Conservation (phyloP, 164 flowering plant genomes). For the Macadamia tetraphylla region DNA sequence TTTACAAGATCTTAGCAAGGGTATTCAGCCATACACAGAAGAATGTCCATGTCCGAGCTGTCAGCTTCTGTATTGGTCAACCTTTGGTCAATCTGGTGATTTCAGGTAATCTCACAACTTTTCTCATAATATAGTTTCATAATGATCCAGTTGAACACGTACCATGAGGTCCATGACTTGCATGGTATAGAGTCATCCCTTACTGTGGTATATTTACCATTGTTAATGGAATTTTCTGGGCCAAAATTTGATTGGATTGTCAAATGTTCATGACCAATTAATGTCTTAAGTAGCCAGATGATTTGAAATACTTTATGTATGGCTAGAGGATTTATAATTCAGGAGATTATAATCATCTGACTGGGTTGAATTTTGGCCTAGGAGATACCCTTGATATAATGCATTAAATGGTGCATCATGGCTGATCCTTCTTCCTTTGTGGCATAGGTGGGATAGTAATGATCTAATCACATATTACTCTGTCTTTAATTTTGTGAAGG, state of each 20-base stretch:
- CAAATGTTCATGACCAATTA: background rate
- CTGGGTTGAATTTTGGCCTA: background rate
- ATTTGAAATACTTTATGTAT: constrained; percentile 1
- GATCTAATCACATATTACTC: background rate
- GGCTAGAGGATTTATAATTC: background rate
- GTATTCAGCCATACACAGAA: constrained; percentile 40
- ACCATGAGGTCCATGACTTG: no score
- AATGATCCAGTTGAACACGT: no score
- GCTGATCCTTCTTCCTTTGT: background rate
- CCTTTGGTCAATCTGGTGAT: constrained; percentile 44
- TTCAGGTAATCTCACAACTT: constrained; percentile 38
- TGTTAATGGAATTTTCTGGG: no score
- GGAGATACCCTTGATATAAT: background rate
- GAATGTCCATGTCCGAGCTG: constrained; percentile 58
- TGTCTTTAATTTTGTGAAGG: no score
- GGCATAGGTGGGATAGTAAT: background rate
- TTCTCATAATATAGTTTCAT: background rate
- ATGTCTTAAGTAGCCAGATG: background rate
- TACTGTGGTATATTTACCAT: no score
- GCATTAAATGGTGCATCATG: constrained; percentile 1
- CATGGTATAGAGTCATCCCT: no score
- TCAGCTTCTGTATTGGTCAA: constrained; percentile 86
- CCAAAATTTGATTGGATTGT: no score
- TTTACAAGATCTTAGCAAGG: constrained; percentile 21
- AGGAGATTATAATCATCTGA: background rate